Evolutionary conservation across 2,329 filamentous ascomycete genomes (phyloP).

Genomic region (Aspergillus caelatus): DNA sequence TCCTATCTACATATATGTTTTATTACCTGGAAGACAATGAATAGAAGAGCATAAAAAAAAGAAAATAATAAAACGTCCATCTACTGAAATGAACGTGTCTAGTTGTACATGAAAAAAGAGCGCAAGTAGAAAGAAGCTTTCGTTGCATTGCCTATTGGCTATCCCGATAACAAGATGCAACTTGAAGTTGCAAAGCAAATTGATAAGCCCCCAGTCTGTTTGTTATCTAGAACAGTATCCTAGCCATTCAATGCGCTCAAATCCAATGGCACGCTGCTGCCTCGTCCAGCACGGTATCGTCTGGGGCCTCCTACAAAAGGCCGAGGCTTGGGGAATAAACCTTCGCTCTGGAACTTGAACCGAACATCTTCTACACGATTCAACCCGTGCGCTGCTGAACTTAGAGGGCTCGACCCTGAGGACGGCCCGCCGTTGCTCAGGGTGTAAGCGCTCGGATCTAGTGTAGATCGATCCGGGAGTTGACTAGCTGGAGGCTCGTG

Average conservation of each 20-base stretch:
- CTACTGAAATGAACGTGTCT: neutral
- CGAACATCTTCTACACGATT: slow-evolving; percentile 73
- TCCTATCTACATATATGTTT: neutral
- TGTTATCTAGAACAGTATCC: neutral
- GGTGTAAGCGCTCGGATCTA: slow-evolving; percentile 78
- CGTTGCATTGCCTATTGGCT: slow-evolving; percentile 7
- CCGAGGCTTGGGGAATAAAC: slow-evolving; percentile 79
- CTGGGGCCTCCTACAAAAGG: slow-evolving; percentile 74
- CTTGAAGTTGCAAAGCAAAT: neutral
- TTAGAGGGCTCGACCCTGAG: slow-evolving; percentile 28
- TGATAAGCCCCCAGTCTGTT: neutral
- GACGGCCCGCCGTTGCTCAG: slow-evolving; percentile 62
- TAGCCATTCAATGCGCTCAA: slow-evolving; percentile 53
- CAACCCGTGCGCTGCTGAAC: slow-evolving; percentile 28
- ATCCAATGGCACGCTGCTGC: slow-evolving; percentile 91
- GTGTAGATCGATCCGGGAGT: slow-evolving; percentile 60
- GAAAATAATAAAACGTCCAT: neutral
- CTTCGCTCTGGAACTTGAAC: slow-evolving; percentile 86
- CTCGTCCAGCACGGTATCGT: slow-evolving; percentile 85
- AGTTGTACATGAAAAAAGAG: neutral
- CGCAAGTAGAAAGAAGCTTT: neutral
- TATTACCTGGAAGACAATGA: neutral
- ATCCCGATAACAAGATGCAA: slow-evolving; percentile 4
- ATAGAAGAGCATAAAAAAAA: too few relatives aligned
- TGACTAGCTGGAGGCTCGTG: slow-evolving; percentile 37